A percentile compares a stretch with the other conserved stretches of the same genome.
These are phyloP conservation scores for Fusarium sp. DNA, from an alignment of 2,329 filamentous ascomycete species.

Conservation along the genomic window DNA sequence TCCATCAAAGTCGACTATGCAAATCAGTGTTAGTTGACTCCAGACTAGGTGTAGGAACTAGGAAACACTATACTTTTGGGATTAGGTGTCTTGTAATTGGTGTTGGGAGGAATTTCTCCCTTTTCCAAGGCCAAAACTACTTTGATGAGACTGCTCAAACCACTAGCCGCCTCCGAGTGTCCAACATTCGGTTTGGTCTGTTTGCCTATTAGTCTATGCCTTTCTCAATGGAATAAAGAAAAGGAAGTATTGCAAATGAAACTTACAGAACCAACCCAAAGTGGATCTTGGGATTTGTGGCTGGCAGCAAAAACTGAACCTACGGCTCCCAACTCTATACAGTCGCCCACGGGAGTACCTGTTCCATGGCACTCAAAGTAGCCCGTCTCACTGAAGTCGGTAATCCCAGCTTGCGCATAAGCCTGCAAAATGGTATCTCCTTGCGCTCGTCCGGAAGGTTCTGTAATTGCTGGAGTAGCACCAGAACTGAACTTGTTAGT, in stretches of 20 bases:
- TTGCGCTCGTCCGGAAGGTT: slow-evolving; percentile 63
- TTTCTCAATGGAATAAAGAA: not conserved
- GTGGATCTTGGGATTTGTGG: slow-evolving; percentile 48
- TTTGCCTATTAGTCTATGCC: slow-evolving; percentile 44
- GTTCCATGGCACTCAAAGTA: slow-evolving; percentile 53
- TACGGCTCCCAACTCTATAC: slow-evolving; percentile 53
- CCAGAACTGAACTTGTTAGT: slow-evolving; percentile 58
- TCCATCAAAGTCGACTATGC: slow-evolving; percentile 41
- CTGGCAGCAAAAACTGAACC: slow-evolving; percentile 49
- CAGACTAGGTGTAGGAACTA: not conserved
- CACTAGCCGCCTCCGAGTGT: slow-evolving; percentile 50
- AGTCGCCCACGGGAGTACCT: slow-evolving; percentile 50
- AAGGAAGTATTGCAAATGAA: slow-evolving; percentile 36
- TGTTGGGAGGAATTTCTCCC: slow-evolving; percentile 48
- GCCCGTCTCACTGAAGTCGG: slow-evolving; percentile 45
- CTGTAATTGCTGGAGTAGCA: slow-evolving; percentile 64
- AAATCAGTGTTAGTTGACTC: slow-evolving; percentile 8
- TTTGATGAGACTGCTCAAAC: slow-evolving; percentile 50
- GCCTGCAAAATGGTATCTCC: slow-evolving; percentile 53
- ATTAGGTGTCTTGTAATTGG: slow-evolving; percentile 45
- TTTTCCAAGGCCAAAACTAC: slow-evolving; percentile 47
- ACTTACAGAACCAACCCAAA: slow-evolving; percentile 62
- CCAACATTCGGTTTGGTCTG: slow-evolving; percentile 49
- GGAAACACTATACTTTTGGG: slow-evolving; percentile 40
- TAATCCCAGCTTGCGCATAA: slow-evolving; percentile 39